Conservation (phyloP, 2,329 filamentous ascomycete genomes). For the Colletotrichum neosansevieriae region DNA sequence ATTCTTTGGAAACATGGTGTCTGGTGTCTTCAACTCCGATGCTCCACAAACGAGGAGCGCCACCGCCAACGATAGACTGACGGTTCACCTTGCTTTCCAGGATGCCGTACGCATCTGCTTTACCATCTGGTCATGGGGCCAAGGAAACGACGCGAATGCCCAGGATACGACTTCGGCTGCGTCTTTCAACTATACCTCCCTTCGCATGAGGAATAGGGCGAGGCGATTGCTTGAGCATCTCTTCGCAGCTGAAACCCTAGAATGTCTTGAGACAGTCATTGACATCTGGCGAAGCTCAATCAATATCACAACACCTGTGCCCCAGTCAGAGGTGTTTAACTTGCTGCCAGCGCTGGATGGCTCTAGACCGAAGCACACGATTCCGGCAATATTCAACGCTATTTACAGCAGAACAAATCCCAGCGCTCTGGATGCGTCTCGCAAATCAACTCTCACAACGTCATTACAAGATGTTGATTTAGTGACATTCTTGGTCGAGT, state of each 20-base stretch:
- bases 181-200: slow-evolving; percentile 90
- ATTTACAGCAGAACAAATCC: slow-evolving; percentile 96
- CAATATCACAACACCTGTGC: slow-evolving; percentile 59
- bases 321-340: slow-evolving; percentile 79
- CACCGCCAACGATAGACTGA: slow-evolving; percentile 93
- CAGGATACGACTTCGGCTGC: slow-evolving; percentile 78
- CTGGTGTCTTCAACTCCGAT: slow-evolving; percentile 87
- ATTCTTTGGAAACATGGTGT: slow-evolving; percentile 95
- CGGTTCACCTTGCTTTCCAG: slow-evolving; percentile 95
- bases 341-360: slow-evolving; percentile 92
- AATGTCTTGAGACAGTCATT: slow-evolving; percentile 92
- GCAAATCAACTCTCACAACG: slow-evolving; percentile 90
- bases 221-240: slow-evolving; percentile 91
- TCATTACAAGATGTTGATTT: slow-evolving; percentile 86
- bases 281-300: slow-evolving; percentile 79
- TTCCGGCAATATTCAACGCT: slow-evolving; percentile 94
- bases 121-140: slow-evolving; percentile 94
- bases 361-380: slow-evolving; percentile 88
- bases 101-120: slow-evolving; percentile 95
- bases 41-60: slow-evolving; percentile 80
- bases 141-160: slow-evolving; percentile 66
- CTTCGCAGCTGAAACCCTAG: slow-evolving; percentile 90
- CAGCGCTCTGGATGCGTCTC: slow-evolving; percentile 77
- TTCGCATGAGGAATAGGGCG: slow-evolving; percentile 91
- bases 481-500: slow-evolving; percentile 89